Evolutionary conservation across 495 filamentous ascomycete genomes (phyloP).

Genomic region (Aspergillus coremiiformis): DNA sequence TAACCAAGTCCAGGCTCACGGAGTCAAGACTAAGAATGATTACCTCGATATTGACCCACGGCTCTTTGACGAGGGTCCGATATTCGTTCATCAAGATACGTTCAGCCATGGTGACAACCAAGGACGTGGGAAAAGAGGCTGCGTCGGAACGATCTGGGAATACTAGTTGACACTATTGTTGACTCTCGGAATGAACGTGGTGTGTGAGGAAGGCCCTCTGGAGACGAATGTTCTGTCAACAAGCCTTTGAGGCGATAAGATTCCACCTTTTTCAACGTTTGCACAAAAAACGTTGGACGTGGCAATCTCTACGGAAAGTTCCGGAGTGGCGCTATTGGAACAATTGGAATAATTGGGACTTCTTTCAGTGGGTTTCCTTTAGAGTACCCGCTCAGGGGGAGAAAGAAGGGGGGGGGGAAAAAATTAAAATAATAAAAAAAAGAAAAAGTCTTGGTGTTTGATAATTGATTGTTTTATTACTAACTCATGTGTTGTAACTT

Average conservation of each 20-base stretch:
- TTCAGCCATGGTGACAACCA: conserved; percentile 49
- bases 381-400: not conserved
- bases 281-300: conserved; percentile 3
- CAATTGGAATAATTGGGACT: not conserved
- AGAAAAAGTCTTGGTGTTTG: not conserved
- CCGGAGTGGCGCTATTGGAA: conserved; percentile 13
- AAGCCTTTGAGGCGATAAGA: not conserved
- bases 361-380: not conserved
- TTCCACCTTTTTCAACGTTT: not conserved
- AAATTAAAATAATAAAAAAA: not conserved
- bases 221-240: not conserved
- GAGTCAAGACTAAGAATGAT: not conserved
- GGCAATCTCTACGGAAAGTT: conserved; percentile 14
- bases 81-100: conserved; percentile 85
- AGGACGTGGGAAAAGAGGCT: not conserved
- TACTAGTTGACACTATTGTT: no score
- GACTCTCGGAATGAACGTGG: not conserved
- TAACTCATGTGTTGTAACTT: not conserved
- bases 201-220: not conserved
- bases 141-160: not conserved
- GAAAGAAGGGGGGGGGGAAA: not conserved
- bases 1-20: not conserved
- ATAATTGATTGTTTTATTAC: not conserved
- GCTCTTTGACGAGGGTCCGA: conserved; percentile 73
- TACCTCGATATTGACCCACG: conserved; percentile 88